Percentiles rank a stretch among this genome's conserved stretches.
These are phyloP conservation scores for Cerrena zonata DNA, from an alignment of 1,284 basidiomycete species.

Conservation along the genomic window DNA sequence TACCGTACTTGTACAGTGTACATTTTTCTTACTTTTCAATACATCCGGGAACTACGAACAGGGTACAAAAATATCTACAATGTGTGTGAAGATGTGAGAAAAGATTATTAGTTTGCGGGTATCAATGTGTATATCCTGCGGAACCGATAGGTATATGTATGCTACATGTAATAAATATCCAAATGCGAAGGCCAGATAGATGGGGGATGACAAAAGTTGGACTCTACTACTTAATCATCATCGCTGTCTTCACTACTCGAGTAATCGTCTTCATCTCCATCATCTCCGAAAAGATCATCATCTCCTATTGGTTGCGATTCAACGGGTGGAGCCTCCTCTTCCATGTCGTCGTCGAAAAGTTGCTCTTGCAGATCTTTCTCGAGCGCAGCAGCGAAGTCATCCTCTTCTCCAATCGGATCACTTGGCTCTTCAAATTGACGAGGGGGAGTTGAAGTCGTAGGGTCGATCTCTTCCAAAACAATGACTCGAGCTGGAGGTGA, in stretches of 20 bases:
- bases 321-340: constrained; percentile 26
- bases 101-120: too few species aligned
- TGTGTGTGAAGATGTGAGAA: neutral
- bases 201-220: too few species aligned
- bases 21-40: constrained; percentile 1
- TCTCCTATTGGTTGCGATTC: too few species aligned
- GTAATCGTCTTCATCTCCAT: constrained; percentile 51
- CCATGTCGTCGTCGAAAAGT: constrained; percentile 27
- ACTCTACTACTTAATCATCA: constrained; percentile 44
- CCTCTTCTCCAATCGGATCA: constrained; percentile 18
- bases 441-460: constrained; percentile 6
- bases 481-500: neutral
- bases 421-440: neutral
- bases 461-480: constrained; percentile 3
- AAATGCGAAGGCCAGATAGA: neutral
- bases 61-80: neutral
- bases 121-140: too few species aligned
- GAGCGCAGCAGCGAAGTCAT: neutral
- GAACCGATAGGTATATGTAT: too few species aligned
- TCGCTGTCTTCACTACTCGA: constrained; percentile 62
- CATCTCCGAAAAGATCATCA: constrained; percentile 36
- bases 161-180: too few species aligned
- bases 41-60: constrained; percentile 1
- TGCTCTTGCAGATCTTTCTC: constrained; percentile 15
- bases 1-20: constrained; percentile 6